Percentiles rank a stretch among this genome's conserved stretches.
Evolutionary conservation across 83 land plant genomes (phyloP).

Genomic region (Picea abies): DNA sequence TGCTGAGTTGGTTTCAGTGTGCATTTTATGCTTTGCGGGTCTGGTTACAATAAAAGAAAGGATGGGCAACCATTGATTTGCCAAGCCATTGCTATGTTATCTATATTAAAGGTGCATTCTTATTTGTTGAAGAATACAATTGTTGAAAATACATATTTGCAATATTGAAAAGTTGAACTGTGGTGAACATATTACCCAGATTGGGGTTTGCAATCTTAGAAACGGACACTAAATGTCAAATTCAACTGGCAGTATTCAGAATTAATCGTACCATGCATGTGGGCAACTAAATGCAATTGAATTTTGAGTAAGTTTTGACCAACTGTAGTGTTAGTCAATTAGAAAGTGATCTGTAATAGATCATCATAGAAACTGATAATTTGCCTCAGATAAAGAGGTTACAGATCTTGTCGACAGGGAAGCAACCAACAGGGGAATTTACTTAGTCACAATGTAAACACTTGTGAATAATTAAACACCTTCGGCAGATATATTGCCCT

Average conservation of each 20-base stretch:
- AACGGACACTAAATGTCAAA: not conserved
- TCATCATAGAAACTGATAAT: no score
- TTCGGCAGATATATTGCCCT: no score
- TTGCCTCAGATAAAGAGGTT: no score
- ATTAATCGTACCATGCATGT: not conserved
- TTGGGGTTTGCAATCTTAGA: not conserved
- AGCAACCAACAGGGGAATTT: no score
- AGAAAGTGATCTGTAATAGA: no score
- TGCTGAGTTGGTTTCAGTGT: not conserved
- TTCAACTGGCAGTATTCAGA: not conserved
- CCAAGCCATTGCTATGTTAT: not conserved
- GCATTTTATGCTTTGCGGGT: not conserved
- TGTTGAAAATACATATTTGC: not conserved
- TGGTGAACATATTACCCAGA: not conserved
- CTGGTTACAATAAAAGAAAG: not conserved
- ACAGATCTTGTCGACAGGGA: no score
- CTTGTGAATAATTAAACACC: no score
- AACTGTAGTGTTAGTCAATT: not conserved
- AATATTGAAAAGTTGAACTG: not conserved
- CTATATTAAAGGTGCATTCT: not conserved
- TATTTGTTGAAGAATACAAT: not conserved
- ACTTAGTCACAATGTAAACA: no score
- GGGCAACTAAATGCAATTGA: not conserved
- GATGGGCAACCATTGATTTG: not conserved
- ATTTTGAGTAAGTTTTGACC: not conserved